Evolutionary conservation across 495 filamentous ascomycete species (phyloP).

Genomic region (Trypethelium eluteriae): DNA sequence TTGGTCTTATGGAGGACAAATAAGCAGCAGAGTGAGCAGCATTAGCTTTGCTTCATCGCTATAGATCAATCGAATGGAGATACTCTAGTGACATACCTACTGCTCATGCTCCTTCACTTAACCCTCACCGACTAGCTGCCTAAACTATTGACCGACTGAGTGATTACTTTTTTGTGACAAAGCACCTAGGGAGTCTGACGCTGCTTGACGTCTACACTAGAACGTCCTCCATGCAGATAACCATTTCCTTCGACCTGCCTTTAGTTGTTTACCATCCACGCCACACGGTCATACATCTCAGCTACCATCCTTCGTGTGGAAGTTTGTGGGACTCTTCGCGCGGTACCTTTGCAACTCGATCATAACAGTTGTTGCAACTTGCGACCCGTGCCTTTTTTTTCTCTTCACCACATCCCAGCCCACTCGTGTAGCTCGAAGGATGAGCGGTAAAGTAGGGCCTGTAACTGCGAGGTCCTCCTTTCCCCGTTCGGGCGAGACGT

Average conservation of each 20-base stretch:
- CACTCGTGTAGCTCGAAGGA: too few species aligned
- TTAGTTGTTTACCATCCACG: background rate
- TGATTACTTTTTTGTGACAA: background rate
- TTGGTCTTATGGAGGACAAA: background rate
- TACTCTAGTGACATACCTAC: background rate
- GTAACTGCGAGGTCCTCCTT: too few species aligned
- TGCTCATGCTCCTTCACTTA: background rate
- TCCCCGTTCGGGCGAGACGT: too few species aligned
- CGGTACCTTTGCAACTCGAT: too few species aligned
- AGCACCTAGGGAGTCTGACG: background rate
- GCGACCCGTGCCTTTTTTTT: background rate
- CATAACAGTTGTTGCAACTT: background rate
- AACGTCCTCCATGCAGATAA: background rate
- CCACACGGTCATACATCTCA: background rate
- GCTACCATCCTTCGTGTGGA: background rate
- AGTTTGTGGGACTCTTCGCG: background rate
- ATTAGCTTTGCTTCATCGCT: background rate
- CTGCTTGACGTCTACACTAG: background rate
- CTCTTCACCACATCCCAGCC: too few species aligned
- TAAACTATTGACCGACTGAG: background rate
- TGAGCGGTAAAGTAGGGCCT: too few species aligned
- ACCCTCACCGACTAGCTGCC: background rate
- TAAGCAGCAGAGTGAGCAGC: background rate
- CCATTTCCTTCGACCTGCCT: background rate
- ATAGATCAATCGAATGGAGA: constrained; percentile 5